These are phyloP conservation scores for Cladorrhinum sp. DNA, from an alignment of 2,329 filamentous ascomycete genomes.

Conservation along the genomic window DNA sequence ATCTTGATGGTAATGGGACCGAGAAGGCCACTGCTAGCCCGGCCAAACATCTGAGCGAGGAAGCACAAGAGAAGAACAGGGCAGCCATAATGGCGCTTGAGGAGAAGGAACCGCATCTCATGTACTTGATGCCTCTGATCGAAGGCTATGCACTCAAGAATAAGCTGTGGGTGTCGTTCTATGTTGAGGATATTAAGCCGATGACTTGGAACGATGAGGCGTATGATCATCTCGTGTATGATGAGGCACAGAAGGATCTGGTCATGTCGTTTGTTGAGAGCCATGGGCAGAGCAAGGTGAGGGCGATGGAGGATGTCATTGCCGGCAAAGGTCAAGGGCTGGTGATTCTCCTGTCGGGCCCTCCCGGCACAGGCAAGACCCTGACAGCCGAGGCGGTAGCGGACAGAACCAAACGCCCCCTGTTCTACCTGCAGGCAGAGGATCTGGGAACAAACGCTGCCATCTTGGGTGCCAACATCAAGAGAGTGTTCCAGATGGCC, in stretches of 20 bases:
- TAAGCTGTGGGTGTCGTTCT: conserved; percentile 87
- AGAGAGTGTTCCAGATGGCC: neutral
- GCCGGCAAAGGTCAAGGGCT: conserved; percentile 37
- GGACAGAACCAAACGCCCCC: conserved; percentile 78
- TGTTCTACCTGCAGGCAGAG: conserved; percentile 35
- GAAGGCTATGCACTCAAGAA: conserved; percentile 46
- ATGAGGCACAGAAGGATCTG: conserved; percentile 58
- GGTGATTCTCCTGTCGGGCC: conserved; percentile 79
- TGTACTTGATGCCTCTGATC: conserved; percentile 41
- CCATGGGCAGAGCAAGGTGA: neutral
- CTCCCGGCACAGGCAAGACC: conserved; percentile 94
- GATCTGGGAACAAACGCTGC: neutral
- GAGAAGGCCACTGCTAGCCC: neutral
- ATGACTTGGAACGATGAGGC: conserved; percentile 83
- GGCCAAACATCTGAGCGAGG: conserved; percentile 32
- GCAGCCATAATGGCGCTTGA: conserved; percentile 37
- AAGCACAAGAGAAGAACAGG: conserved; percentile 39
- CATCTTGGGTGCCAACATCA: neutral
- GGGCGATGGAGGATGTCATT: conserved; percentile 40
- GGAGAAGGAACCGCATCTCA: conserved; percentile 34
- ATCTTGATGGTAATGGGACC: neutral
- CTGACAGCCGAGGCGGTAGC: conserved; percentile 67
- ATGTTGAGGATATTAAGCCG: conserved; percentile 72
- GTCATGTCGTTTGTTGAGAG: conserved; percentile 50
- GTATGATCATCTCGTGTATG: conserved; percentile 76